phyloP scores from a whole-genome alignment of 2,329 filamentous ascomycete genomes.

The Cladophialophora yegresii region DNA sequence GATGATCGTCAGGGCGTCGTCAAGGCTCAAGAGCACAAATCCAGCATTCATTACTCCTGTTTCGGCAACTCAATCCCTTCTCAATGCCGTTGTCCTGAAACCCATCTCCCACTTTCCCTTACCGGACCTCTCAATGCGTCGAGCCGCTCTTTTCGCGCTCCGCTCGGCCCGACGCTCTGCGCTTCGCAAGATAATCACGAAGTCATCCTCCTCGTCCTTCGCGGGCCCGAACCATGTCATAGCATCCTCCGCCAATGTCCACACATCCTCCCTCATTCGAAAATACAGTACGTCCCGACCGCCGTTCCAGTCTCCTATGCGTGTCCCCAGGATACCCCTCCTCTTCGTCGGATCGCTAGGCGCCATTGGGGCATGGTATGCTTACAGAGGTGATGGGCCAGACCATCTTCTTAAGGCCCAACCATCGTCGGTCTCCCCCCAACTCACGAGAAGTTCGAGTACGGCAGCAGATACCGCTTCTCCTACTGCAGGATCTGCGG shows the following conservation, averaged over 20 bases:
- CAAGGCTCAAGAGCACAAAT: background rate
- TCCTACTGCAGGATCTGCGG: slow-evolving; percentile 33
- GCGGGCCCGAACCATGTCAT: slow-evolving; percentile 45
- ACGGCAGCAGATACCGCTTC: slow-evolving; percentile 25
- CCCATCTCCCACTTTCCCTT: slow-evolving; percentile 1
- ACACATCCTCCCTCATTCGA: slow-evolving; percentile 40
- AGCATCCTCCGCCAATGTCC: slow-evolving; percentile 39
- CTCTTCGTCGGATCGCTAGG: slow-evolving; percentile 52
- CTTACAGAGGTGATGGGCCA: slow-evolving; percentile 46
- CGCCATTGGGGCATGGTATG: slow-evolving; percentile 53
- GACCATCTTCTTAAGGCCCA: slow-evolving; percentile 26
- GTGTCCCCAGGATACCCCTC: slow-evolving; percentile 52
- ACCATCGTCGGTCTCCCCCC: slow-evolving; percentile 34
- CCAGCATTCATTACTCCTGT: background rate
- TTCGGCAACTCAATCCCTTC: background rate
- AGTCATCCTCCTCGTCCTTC: slow-evolving; percentile 39
- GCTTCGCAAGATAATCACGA: slow-evolving; percentile 46
- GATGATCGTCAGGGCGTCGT: background rate
- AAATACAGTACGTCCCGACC: slow-evolving; percentile 43
- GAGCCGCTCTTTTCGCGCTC: slow-evolving; percentile 49
- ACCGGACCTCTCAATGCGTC: slow-evolving; percentile 48
- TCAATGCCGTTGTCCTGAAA: slow-evolving; percentile 19
- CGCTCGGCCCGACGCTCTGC: slow-evolving; percentile 51
- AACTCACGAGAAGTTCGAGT: slow-evolving; percentile 28
- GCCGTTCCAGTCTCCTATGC: slow-evolving; percentile 50